Conservation (phyloP, 129 eudicot genomes). For the Saussurea involucrata region DNA sequence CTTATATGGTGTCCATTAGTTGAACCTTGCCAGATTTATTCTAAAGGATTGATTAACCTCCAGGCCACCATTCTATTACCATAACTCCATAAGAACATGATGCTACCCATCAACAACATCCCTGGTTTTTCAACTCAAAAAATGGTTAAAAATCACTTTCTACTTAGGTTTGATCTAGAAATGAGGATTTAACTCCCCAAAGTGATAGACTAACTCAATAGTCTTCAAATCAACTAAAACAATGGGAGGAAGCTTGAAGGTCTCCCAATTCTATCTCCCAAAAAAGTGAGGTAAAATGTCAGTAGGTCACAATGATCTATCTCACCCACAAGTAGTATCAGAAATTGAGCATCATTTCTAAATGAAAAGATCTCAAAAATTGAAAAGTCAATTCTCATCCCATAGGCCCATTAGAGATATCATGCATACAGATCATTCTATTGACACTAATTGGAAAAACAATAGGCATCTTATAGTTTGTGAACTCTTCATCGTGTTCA, state of each 20-base stretch:
- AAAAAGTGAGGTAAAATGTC: not conserved
- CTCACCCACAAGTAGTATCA: slow-evolving; percentile 4
- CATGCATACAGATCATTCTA: not conserved
- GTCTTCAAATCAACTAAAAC: not conserved
- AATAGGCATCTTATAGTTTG: not conserved
- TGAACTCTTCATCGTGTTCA: not conserved
- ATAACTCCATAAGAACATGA: not conserved
- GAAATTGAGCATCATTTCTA: not conserved
- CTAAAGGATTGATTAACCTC: not conserved
- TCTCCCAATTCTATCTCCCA: not conserved
- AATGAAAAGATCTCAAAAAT: not conserved
- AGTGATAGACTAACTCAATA: not conserved
- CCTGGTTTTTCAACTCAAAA: not conserved
- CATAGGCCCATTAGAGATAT: not conserved
- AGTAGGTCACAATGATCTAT: not conserved
- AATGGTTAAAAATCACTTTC: not conserved
- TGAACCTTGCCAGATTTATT: not conserved
- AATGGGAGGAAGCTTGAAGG: not conserved
- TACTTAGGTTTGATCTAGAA: not conserved
- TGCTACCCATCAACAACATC: not conserved
- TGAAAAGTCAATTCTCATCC: not conserved
- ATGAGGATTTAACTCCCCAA: not conserved
- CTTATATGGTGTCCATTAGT: not conserved
- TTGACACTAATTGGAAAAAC: not conserved
- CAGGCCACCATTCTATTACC: not conserved